phyloP scores from a whole-genome alignment of 2,329 filamentous ascomycete genomes.

The Juglanconis juglandina region DNA sequence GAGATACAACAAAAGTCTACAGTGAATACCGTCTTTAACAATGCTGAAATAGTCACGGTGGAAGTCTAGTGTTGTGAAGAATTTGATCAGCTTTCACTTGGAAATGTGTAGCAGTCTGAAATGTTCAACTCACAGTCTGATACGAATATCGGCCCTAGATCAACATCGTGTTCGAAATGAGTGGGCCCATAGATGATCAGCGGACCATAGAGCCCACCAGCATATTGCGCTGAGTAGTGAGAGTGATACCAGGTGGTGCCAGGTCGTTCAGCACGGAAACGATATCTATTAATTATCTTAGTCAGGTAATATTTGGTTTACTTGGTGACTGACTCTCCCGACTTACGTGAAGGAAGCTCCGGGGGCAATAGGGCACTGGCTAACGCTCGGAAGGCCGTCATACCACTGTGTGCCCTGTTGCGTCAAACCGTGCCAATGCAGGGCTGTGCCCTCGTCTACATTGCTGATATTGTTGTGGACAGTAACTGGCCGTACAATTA shows the following conservation, averaged over 20 bases:
- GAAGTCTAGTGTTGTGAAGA: too few species aligned
- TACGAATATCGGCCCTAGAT: neutral
- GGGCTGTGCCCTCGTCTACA: constrained; percentile 31
- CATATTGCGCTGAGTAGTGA: neutral
- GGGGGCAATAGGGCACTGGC: constrained; percentile 48
- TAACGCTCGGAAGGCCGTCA: constrained; percentile 3
- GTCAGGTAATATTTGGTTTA: too few species aligned
- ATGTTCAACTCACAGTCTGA: neutral
- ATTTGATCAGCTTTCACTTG: neutral
- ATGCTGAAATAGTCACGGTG: too few species aligned
- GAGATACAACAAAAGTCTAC: too few species aligned
- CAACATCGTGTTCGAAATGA: neutral
- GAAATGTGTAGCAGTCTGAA: neutral
- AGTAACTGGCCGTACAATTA: constrained; percentile 19
- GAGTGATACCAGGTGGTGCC: constrained; percentile 41
- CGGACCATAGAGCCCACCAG: neutral
- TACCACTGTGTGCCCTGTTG: constrained; percentile 26
- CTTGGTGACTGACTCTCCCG: too few species aligned
- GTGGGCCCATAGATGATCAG: constrained; percentile 2
- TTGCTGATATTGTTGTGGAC: constrained; percentile 32
- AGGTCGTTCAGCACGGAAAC: constrained; percentile 51
- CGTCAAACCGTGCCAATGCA: constrained; percentile 39
- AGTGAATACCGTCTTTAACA: too few species aligned
- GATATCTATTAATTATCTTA: constrained; percentile 29
- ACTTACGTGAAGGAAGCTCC: constrained; percentile 46